Percentiles rank a stretch among this genome's conserved stretches.
Evolutionary conservation across 495 filamentous ascomycete species (phyloP).

Genomic region (Tuber microsphaerosporum): DNA sequence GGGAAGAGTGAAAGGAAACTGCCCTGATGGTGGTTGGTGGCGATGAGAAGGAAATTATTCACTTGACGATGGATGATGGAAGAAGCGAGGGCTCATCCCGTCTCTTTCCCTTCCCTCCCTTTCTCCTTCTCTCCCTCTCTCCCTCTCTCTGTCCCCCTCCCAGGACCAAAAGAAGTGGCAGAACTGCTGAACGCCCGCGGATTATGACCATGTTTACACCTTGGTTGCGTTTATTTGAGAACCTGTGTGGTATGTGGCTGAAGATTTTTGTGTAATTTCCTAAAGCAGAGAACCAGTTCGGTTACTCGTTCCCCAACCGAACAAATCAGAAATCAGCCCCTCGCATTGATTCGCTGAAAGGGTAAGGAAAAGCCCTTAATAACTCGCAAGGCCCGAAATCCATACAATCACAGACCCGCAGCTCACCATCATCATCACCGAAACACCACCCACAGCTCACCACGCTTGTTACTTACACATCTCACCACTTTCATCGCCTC

Average conservation of each 20-base stretch:
- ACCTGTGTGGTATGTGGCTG: background rate
- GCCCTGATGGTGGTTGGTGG: constrained; percentile 28
- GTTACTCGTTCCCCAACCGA: background rate
- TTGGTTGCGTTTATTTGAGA: background rate
- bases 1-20: constrained; percentile 20
- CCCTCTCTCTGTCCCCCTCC: background rate
- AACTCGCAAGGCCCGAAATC: background rate
- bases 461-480: background rate
- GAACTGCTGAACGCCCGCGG: background rate
- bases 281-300: background rate
- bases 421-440: background rate
- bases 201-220: background rate
- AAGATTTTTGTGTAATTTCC: background rate
- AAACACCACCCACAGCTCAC: constrained; percentile 2
- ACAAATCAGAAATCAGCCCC: background rate
- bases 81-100: background rate
- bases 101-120: constrained; percentile 10
- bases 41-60: constrained; percentile 25
- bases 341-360: background rate
- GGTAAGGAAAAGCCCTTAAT: background rate
- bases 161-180: background rate
- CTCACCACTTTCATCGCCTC: background rate
- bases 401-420: background rate
- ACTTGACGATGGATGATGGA: background rate
- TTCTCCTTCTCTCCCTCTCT: constrained; percentile 6